Evolutionary conservation across 1,284 basidiomycete genomes (phyloP).

Genomic region (Ceratobasidium sp.): DNA sequence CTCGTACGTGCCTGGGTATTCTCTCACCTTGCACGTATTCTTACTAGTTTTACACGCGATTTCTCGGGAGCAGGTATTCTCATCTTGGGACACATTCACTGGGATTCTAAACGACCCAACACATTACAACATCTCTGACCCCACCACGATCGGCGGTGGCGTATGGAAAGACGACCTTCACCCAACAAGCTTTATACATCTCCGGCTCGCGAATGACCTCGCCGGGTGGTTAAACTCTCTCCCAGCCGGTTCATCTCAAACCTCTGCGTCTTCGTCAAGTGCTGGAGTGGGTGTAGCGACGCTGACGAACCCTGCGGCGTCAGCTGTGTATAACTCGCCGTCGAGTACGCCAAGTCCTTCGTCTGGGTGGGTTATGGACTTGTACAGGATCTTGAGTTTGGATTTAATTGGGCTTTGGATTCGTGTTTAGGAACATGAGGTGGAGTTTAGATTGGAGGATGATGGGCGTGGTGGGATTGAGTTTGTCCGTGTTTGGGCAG

Average conservation of each 20-base stretch:
- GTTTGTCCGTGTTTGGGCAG: too few species aligned
- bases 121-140: slow-evolving; percentile 11
- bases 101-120: slow-evolving; percentile 14
- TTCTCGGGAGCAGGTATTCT: background rate
- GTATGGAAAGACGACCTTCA: slow-evolving; percentile 27
- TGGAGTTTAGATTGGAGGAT: too few species aligned
- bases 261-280: too few species aligned
- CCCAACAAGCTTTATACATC: slow-evolving; percentile 10
- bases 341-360: slow-evolving; percentile 14
- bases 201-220: slow-evolving; percentile 12
- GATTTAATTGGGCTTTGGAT: too few species aligned
- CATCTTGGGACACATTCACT: slow-evolving; percentile 19
- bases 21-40: background rate
- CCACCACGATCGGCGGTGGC: background rate
- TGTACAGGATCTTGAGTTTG: too few species aligned
- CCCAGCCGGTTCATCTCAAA: background rate
- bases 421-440: too few species aligned
- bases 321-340: slow-evolving; percentile 16
- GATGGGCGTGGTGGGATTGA: too few species aligned
- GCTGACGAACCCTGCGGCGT: background rate
- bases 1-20: slow-evolving; percentile 8
- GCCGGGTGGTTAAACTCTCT: slow-evolving; percentile 15
- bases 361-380: background rate
- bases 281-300: too few species aligned
- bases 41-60: too few species aligned